Conservation (phyloP, 2,329 filamentous ascomycete genomes). For the Penicillium sp. region DNA sequence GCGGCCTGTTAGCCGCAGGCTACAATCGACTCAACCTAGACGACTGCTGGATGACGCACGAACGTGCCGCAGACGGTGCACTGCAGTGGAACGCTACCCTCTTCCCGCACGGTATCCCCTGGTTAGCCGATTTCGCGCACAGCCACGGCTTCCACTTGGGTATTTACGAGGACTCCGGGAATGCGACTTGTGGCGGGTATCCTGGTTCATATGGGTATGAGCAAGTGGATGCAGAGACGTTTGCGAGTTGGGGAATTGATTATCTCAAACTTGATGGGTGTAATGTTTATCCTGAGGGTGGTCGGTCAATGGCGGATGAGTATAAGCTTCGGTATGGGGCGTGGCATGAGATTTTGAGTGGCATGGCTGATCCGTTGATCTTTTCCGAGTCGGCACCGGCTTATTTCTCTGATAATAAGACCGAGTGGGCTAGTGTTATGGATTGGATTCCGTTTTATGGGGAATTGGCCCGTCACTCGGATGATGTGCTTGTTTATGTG, state of each 20-base stretch:
- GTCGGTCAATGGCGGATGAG: constrained; percentile 31
- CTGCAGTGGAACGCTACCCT: constrained; percentile 51
- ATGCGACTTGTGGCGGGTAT: constrained; percentile 52
- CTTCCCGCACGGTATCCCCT: constrained; percentile 53
- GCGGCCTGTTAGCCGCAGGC: constrained; percentile 48
- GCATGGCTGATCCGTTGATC: constrained; percentile 46
- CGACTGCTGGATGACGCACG: constrained; percentile 53
- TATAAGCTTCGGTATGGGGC: constrained; percentile 44
- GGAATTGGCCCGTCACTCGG: constrained; percentile 54
- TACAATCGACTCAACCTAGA: constrained; percentile 54
- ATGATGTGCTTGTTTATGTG: constrained; percentile 52
- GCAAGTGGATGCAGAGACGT: constrained; percentile 49
- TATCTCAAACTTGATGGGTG: constrained; percentile 59
- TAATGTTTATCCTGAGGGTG: constrained; percentile 39
- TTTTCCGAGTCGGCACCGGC: constrained; percentile 57
- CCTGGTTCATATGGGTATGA: constrained; percentile 52
- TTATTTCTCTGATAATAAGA: constrained; percentile 52
- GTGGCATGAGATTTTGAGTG: constrained; percentile 52
- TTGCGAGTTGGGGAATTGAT: constrained; percentile 49
- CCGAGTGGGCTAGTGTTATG: constrained; percentile 56
- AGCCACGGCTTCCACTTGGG: constrained; percentile 52
- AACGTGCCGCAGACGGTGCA: constrained; percentile 45
- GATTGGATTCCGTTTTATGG: constrained; percentile 50
- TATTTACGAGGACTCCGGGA: constrained; percentile 56
- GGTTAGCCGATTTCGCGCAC: constrained; percentile 50